Conservation (phyloP, 768 basidiomycete species). For the Auricularia sp. region DNA sequence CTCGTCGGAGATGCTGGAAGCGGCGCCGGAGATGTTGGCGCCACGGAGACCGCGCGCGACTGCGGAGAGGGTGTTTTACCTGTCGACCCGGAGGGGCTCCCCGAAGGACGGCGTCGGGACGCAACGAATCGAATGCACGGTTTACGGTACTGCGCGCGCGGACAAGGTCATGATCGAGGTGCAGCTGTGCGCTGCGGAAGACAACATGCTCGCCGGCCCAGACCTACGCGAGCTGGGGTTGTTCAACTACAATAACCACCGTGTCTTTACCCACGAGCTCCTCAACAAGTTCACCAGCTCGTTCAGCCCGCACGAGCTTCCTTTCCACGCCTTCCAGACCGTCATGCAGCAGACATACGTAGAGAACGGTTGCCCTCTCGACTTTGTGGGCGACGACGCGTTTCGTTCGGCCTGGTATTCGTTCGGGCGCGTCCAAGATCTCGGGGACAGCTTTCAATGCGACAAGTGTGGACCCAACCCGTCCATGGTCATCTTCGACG, state of each 20-base stretch:
- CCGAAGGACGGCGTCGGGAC: no score
- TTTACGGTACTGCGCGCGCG: no score
- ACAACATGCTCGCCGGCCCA: conserved; percentile 8
- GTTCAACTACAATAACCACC: conserved; percentile 14
- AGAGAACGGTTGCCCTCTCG: background rate
- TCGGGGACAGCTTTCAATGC: conserved; percentile 9
- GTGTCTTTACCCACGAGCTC: conserved; percentile 14
- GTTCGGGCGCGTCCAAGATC: conserved; percentile 9
- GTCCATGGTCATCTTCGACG: background rate
- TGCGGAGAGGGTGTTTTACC: no score
- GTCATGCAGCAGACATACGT: conserved; percentile 6
- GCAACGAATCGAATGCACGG: no score
- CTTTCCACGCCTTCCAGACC: conserved; percentile 12
- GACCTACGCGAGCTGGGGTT: conserved; percentile 8
- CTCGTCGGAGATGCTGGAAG: no score
- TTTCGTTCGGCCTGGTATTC: conserved; percentile 13
- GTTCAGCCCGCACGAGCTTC: conserved; percentile 12
- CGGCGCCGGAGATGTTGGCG: no score
- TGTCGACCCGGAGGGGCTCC: no score
- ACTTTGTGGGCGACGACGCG: conserved; percentile 11
- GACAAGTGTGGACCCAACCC: conserved; percentile 11
- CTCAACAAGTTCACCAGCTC: conserved; percentile 12
- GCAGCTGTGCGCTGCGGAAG: background rate
- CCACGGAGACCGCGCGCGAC: no score
- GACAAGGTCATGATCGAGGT: background rate